These are phyloP conservation scores for Talaromyces ruber DNA, from an alignment of 495 filamentous ascomycete genomes.

Conservation along the genomic window DNA sequence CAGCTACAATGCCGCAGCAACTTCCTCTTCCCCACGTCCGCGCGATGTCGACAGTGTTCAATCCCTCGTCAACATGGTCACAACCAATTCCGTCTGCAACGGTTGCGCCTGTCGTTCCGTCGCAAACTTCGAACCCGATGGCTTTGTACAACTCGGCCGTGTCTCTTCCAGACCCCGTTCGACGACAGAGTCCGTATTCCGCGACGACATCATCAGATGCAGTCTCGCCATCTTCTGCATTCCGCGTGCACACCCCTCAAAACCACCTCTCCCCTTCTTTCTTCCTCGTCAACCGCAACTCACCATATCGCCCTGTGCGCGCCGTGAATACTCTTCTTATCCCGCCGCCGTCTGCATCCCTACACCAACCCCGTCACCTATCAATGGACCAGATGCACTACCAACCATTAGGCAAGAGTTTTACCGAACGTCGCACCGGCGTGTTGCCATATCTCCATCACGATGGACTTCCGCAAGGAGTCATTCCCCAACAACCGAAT, in stretches of 20 bases:
- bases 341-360: constrained; percentile 72
- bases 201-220: constrained; percentile 23
- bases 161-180: constrained; percentile 37
- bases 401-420: constrained; percentile 71
- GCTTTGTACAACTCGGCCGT: constrained; percentile 45
- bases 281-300: constrained; percentile 57
- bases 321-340: constrained; percentile 82
- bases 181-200: constrained; percentile 28
- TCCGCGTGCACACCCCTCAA: constrained; percentile 38
- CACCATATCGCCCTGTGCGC: constrained; percentile 87
- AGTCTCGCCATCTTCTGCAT: constrained; percentile 34
- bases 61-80: constrained; percentile 34
- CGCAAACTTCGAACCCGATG: constrained; percentile 34
- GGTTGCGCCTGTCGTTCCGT: background rate
- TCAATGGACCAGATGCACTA: constrained; percentile 88
- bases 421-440: constrained; percentile 69
- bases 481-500: constrained; percentile 6
- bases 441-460: constrained; percentile 65
- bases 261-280: constrained; percentile 53
- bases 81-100: constrained; percentile 31
- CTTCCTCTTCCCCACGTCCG: constrained; percentile 41
- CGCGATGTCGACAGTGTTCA: constrained; percentile 58
- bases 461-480: constrained; percentile 35
- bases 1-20: constrained; percentile 10
- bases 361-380: constrained; percentile 60